Percentiles rank a stretch among this genome's conserved stretches.
phyloP scores from a whole-genome alignment of 2,329 filamentous ascomycete genomes.

The Pseudovirgaria hyperparasitica region DNA sequence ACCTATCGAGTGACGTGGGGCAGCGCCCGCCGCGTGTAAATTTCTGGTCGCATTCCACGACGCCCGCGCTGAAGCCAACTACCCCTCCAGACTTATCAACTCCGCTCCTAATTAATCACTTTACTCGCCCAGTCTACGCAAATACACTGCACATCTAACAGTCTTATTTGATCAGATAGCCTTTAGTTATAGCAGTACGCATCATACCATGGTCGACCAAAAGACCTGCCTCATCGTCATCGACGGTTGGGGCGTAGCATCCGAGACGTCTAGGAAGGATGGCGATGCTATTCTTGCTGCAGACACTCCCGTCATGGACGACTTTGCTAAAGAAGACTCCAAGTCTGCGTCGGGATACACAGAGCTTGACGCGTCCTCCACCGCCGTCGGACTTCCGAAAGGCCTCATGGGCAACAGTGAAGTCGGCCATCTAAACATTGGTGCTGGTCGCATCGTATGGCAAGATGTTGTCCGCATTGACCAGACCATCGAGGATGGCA shows the following conservation, averaged over 20 bases:
- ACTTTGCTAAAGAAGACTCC: slow-evolving; percentile 53
- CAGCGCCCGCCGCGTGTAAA: too few species aligned
- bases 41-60: too few species aligned
- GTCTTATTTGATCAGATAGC: too few species aligned
- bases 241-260: slow-evolving; percentile 92
- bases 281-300: slow-evolving; percentile 94
- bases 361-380: slow-evolving; percentile 87
- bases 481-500: slow-evolving; percentile 73
- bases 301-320: slow-evolving; percentile 89
- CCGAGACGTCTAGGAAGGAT: slow-evolving; percentile 65
- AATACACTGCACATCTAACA: too few species aligned
- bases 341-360: slow-evolving; percentile 74
- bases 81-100: too few species aligned
- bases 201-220: slow-evolving; percentile 53
- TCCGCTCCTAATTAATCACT: too few species aligned
- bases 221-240: slow-evolving; percentile 80
- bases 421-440: slow-evolving; percentile 97
- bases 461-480: slow-evolving; percentile 93
- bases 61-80: too few species aligned
- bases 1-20: too few species aligned
- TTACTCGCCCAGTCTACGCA: too few species aligned
- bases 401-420: slow-evolving; percentile 99
- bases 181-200: too few species aligned
- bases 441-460: slow-evolving; percentile 94
- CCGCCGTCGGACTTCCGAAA: slow-evolving; percentile 90